Conservation (phyloP, 2,329 filamentous ascomycete genomes). For the Hypoxylon sp. region DNA sequence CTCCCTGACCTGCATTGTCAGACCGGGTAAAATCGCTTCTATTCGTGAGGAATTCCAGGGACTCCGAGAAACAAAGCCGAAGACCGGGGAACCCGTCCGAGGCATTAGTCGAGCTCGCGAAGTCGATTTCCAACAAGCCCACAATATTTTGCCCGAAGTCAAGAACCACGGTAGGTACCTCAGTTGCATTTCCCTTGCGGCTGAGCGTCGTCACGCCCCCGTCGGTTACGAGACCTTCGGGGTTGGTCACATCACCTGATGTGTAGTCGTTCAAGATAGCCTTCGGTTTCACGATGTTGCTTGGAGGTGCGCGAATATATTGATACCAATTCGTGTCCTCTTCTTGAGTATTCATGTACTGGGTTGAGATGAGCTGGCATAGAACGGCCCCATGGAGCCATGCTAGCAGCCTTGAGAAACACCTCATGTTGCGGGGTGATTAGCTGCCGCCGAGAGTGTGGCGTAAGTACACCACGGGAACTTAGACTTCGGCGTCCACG, state of each 20-base stretch:
- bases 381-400: slow-evolving; percentile 19
- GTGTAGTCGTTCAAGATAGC: slow-evolving; percentile 53
- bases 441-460: background rate
- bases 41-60: slow-evolving; percentile 58
- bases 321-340: slow-evolving; percentile 54
- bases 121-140: slow-evolving; percentile 59
- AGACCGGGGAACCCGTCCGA: slow-evolving; percentile 56
- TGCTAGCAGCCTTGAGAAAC: slow-evolving; percentile 1
- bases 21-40: slow-evolving; percentile 64
- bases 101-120: slow-evolving; percentile 54
- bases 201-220: slow-evolving; percentile 52
- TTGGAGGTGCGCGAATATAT: slow-evolving; percentile 57
- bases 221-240: slow-evolving; percentile 52
- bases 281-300: slow-evolving; percentile 51
- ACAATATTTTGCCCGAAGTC: slow-evolving; percentile 65
- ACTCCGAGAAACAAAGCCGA: slow-evolving; percentile 64
- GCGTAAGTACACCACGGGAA: background rate
- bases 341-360: slow-evolving; percentile 8
- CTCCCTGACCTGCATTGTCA: slow-evolving; percentile 54
- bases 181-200: slow-evolving; percentile 37
- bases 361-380: slow-evolving; percentile 18
- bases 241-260: slow-evolving; percentile 56
- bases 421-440: background rate
- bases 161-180: slow-evolving; percentile 58
- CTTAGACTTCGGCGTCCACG: background rate